Conservation (phyloP, 441 rosid species). For the Theobroma grandiflorum region DNA sequence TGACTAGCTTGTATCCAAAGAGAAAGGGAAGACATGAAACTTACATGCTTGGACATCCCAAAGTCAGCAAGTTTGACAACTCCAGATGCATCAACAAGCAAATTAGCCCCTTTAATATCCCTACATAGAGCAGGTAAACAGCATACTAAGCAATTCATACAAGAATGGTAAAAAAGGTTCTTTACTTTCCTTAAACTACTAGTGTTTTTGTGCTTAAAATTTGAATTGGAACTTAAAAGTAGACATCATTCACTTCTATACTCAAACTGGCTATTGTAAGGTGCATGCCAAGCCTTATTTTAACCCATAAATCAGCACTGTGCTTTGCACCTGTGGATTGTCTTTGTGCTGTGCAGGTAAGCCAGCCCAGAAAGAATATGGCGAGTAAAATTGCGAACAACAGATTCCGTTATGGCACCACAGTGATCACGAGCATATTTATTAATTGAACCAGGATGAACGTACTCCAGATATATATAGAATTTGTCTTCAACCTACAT, state of each 20-base stretch:
- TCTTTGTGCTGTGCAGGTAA: slow-evolving; percentile 85
- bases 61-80: slow-evolving; percentile 98
- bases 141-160: not conserved
- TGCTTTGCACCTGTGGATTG: slow-evolving; percentile 77
- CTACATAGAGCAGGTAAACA: slow-evolving; percentile 44
- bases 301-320: slow-evolving; percentile 10
- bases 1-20: slow-evolving; percentile 16
- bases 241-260: not conserved
- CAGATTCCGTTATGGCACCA: slow-evolving; percentile 90
- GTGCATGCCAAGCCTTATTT: slow-evolving; percentile 9
- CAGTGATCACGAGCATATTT: slow-evolving; percentile 87
- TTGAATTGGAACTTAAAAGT: not conserved
- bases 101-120: slow-evolving; percentile 98
- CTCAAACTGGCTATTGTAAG: not conserved
- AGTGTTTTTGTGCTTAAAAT: slow-evolving; percentile 14
- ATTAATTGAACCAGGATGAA: slow-evolving; percentile 96
- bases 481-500: slow-evolving; percentile 80
- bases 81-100: slow-evolving; percentile 95
- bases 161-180: slow-evolving; percentile 11
- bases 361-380: slow-evolving; percentile 92
- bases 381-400: slow-evolving; percentile 91
- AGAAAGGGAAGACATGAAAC: slow-evolving; percentile 34
- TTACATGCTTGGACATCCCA: slow-evolving; percentile 98
- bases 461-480: slow-evolving; percentile 90
- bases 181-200: slow-evolving; percentile 21